Percentiles rank a stretch among this genome's conserved stretches.
These are phyloP conservation scores for Monotropa hypopitys DNA, from an alignment of 179 eudicot species.

Conservation along the genomic window DNA sequence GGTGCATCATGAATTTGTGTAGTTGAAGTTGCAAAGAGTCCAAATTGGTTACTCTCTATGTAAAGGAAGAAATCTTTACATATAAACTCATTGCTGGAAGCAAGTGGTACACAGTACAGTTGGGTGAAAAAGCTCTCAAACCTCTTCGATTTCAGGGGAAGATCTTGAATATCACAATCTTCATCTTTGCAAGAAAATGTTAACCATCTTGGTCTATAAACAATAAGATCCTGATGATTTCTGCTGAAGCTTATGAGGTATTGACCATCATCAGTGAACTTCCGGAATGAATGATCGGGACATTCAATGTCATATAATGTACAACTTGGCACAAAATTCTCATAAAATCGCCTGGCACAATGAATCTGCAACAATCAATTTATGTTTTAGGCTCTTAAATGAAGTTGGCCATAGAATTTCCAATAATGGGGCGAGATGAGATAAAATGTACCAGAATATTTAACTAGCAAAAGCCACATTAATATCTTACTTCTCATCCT, in stretches of 20 bases:
- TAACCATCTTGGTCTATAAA: conserved; percentile 76
- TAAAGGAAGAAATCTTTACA: conserved; percentile 96
- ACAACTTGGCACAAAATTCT: conserved; percentile 77
- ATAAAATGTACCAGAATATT: background rate
- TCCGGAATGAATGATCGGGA: conserved; percentile 79
- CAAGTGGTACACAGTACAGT: conserved; percentile 53
- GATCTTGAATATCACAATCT: conserved; percentile 47
- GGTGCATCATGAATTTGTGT: conserved; percentile 80
- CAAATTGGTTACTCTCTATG: conserved; percentile 54
- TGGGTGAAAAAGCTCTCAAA: conserved; percentile 84
- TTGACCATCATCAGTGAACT: conserved; percentile 92
- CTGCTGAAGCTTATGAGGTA: conserved; percentile 78
- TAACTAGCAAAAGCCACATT: background rate
- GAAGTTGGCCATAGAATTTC: background rate
- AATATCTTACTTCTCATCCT: background rate
- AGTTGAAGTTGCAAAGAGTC: conserved; percentile 92
- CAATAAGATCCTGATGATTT: conserved; percentile 76
- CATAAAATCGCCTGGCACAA: conserved; percentile 68
- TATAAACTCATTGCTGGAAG: conserved; percentile 68
- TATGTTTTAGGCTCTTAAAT: background rate
- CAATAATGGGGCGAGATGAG: background rate
- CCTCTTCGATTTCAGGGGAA: conserved; percentile 52
- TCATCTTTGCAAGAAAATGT: conserved; percentile 64
- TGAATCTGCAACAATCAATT: conserved; percentile 39
- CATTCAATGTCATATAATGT: conserved; percentile 78